Conservation (phyloP, 2,329 filamentous ascomycete genomes). For the Elsinoe australis region DNA sequence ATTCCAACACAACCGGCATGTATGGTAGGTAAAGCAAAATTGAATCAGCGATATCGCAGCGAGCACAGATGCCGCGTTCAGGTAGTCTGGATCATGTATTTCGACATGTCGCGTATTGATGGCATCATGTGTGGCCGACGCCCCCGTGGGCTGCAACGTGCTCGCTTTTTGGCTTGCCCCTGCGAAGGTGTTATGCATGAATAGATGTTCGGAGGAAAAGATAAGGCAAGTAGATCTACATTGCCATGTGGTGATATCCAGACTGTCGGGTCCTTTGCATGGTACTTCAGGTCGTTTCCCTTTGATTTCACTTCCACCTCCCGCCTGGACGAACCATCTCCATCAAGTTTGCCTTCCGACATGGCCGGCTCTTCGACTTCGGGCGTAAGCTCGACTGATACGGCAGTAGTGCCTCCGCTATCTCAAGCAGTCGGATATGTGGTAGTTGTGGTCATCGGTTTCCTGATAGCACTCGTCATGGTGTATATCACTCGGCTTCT, state of each 20-base stretch:
- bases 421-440: constrained; percentile 38
- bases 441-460: constrained; percentile 42
- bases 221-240: constrained; percentile 8
- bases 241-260: not conserved
- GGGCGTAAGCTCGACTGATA: constrained; percentile 2
- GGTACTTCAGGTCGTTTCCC: not conserved
- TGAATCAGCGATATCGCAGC: constrained; percentile 1
- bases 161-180: too few species aligned
- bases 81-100: not conserved
- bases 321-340: not conserved
- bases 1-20: not conserved
- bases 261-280: not conserved
- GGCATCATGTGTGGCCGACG: constrained; percentile 9
- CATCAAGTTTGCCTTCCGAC: not conserved
- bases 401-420: constrained; percentile 20
- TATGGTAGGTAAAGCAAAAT: not conserved
- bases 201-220: not conserved
- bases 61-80: not conserved
- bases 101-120: constrained; percentile 1
- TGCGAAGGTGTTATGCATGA: too few species aligned
- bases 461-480: constrained; percentile 43
- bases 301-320: not conserved
- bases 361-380: constrained; percentile 13
- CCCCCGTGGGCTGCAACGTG: too few species aligned
- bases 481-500: constrained; percentile 42